Evolutionary conservation across 805 yeast species (phyloP).

Genomic region (Candida vartiovaarae): DNA sequence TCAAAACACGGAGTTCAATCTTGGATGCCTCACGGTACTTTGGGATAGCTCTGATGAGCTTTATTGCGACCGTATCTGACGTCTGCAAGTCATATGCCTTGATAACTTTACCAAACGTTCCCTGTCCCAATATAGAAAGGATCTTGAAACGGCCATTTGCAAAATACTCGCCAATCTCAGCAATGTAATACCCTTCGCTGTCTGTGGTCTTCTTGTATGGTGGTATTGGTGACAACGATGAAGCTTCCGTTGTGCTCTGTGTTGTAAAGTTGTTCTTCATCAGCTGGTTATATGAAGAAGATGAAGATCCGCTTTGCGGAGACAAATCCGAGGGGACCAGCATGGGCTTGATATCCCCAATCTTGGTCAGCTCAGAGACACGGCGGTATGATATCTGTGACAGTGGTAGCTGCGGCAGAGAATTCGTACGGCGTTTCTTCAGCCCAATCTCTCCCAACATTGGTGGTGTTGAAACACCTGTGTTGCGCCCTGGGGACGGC

Average conservation of each 20-base stretch:
- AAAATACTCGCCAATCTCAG: conserved; percentile 49
- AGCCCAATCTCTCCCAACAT: conserved; percentile 21
- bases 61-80: conserved; percentile 67
- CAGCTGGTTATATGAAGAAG: conserved; percentile 2
- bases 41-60: conserved; percentile 85
- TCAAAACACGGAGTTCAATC: conserved; percentile 79
- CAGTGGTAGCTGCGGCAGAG: conserved; percentile 47
- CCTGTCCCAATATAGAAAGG: conserved; percentile 71
- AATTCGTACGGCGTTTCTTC: conserved; percentile 43
- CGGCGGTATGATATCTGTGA: conserved; percentile 36
- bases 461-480: not conserved
- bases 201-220: conserved; percentile 15
- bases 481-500: not conserved
- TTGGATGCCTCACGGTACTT: conserved; percentile 94
- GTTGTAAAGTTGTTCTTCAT: not conserved
- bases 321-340: conserved; percentile 11
- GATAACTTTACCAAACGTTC: conserved; percentile 88
- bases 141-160: conserved; percentile 71
- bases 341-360: conserved; percentile 36
- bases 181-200: conserved; percentile 64
- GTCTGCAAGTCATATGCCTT: conserved; percentile 66
- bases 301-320: conserved; percentile 4
- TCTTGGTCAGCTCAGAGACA: conserved; percentile 29
- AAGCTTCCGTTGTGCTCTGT: conserved; percentile 2
- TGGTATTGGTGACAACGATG: conserved; percentile 18